A percentile compares a stretch with the other conserved stretches of the same genome.
These are phyloP conservation scores for Mariannaea elegans DNA, from an alignment of 2,329 filamentous ascomycete genomes.

Conservation along the genomic window DNA sequence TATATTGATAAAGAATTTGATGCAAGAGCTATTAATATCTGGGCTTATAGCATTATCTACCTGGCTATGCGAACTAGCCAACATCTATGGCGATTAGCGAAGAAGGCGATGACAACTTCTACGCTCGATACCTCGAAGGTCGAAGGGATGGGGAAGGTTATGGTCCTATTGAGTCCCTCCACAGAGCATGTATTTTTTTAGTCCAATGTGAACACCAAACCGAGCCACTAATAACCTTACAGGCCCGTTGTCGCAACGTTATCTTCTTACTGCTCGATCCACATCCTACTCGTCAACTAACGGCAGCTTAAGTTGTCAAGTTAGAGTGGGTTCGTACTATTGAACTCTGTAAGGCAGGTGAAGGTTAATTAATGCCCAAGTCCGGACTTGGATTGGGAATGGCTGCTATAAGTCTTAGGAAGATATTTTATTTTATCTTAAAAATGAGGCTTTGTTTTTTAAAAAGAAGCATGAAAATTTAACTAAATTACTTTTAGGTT, in stretches of 20 bases:
- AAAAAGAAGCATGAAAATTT: too few relatives aligned
- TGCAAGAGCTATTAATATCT: slow-evolving; percentile 95
- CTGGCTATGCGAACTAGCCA: slow-evolving; percentile 99
- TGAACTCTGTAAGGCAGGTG: slow-evolving; percentile 93
- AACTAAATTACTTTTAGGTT: too few relatives aligned
- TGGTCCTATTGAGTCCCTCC: slow-evolving; percentile 92
- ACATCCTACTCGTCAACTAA: slow-evolving; percentile 90
- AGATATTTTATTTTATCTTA: too few relatives aligned
- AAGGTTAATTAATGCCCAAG: too few relatives aligned
- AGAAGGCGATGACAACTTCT: slow-evolving; percentile 97
- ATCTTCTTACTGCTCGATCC: slow-evolving; percentile 99
- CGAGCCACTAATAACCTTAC: slow-evolving; percentile 23
- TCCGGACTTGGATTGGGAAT: too few relatives aligned
- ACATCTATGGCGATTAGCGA: slow-evolving; percentile 96
- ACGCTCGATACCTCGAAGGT: slow-evolving; percentile 91
- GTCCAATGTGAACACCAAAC: too few relatives aligned
- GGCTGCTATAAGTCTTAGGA: too few relatives aligned
- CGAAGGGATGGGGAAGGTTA: slow-evolving; percentile 95
- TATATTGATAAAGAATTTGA: slow-evolving; percentile 97
- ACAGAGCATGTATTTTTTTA: slow-evolving; percentile 88
- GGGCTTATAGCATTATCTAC: slow-evolving; percentile 98
- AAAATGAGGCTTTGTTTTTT: too few relatives aligned
- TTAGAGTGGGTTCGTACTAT: slow-evolving; percentile 99
- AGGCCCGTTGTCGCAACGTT: slow-evolving; percentile 97
- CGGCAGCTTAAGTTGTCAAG: slow-evolving; percentile 94